phyloP scores from a whole-genome alignment of 108 stramenopile genomes.

The Skeletonema marinoi region DNA sequence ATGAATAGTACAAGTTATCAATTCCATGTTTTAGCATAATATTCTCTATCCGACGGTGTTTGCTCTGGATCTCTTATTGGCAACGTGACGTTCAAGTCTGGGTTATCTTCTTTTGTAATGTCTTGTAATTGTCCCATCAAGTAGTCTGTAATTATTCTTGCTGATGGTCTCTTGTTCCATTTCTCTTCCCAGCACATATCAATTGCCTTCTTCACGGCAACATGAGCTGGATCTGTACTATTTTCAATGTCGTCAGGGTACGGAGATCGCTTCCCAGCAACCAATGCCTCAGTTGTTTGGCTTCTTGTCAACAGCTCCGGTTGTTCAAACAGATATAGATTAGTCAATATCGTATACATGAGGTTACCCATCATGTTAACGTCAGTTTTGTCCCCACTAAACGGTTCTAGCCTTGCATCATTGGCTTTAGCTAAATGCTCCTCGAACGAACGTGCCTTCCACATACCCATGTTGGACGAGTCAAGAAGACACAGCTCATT shows the following conservation, averaged over 20 bases:
- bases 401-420: not conserved
- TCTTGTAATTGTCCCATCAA: constrained; percentile 27
- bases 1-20: not conserved
- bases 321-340: constrained; percentile 41
- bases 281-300: constrained; percentile 13
- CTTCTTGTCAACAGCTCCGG: constrained; percentile 29
- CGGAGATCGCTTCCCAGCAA: constrained; percentile 33
- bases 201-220: constrained; percentile 45
- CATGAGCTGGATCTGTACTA: constrained; percentile 32
- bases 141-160: constrained; percentile 32
- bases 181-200: constrained; percentile 54
- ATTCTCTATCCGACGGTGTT: constrained; percentile 25
- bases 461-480: constrained; percentile 27
- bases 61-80: constrained; percentile 37
- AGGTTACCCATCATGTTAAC: constrained; percentile 53
- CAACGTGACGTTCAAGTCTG: constrained; percentile 41
- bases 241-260: constrained; percentile 38
- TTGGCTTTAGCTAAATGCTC: constrained; percentile 3
- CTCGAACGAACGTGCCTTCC: constrained; percentile 46
- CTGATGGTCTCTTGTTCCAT: constrained; percentile 39
- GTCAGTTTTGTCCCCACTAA: constrained; percentile 28
- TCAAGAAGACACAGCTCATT: constrained; percentile 26
- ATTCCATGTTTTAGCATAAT: not conserved
- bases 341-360: constrained; percentile 44
- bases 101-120: constrained; percentile 33